phyloP scores from a whole-genome alignment of 352 stramenopile genomes.

The Phytophthora meadii region DNA sequence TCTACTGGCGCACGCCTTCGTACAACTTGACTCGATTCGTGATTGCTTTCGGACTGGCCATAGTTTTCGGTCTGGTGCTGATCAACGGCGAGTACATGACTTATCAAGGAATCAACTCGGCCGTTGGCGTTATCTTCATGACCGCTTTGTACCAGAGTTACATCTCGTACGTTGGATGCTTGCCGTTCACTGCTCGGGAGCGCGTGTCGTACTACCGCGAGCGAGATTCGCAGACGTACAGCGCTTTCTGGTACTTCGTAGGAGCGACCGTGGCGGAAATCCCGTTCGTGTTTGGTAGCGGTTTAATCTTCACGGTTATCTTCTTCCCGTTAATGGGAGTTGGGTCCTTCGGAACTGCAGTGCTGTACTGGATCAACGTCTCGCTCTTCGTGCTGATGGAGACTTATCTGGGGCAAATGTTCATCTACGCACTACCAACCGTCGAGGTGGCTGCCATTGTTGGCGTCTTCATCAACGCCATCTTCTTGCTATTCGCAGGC shows the following conservation, averaged over 20 bases:
- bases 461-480: conserved; percentile 46
- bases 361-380: conserved; percentile 44
- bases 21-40: conserved; percentile 79
- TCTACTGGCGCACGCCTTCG: conserved; percentile 62
- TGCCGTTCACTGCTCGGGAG: conserved; percentile 75
- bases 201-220: conserved; percentile 89
- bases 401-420: conserved; percentile 43
- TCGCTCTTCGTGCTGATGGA: conserved; percentile 43
- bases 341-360: conserved; percentile 34
- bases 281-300: conserved; percentile 51
- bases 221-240: conserved; percentile 86
- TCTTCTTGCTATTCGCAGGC: conserved; percentile 50
- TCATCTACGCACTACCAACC: conserved; percentile 41
- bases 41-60: conserved; percentile 59
- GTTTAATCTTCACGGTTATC: conserved; percentile 51
- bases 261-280: conserved; percentile 79
- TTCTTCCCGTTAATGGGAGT: conserved; percentile 59
- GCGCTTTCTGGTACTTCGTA: conserved; percentile 65
- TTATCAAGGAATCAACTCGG: conserved; percentile 41
- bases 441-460: conserved; percentile 44
- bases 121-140: conserved; percentile 61
- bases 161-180: conserved; percentile 62
- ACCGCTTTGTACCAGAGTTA: conserved; percentile 74
- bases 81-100: conserved; percentile 38
- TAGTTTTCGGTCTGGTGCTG: conserved; percentile 76